Evolutionary conservation across 768 basidiomycete species (phyloP).

Genomic region (Agaricus sinodeliciosus): DNA sequence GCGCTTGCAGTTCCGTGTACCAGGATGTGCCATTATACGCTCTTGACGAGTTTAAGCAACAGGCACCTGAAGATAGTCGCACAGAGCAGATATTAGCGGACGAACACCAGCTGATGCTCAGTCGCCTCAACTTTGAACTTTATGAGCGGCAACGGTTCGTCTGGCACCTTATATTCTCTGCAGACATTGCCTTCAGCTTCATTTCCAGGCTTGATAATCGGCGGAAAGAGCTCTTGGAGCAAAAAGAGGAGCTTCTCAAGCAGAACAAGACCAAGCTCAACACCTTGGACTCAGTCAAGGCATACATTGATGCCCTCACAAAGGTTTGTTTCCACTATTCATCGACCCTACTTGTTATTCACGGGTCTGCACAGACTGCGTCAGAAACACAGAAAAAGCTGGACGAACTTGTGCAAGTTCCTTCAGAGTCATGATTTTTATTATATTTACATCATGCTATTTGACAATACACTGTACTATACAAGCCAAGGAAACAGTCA

Average conservation of each 20-base stretch:
- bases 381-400: constrained; percentile 73
- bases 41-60: constrained; percentile 57
- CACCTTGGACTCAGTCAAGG: constrained; percentile 73
- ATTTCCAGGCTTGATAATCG: constrained; percentile 58
- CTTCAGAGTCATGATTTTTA: constrained; percentile 1
- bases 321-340: constrained; percentile 41
- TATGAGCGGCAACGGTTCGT: constrained; percentile 79
- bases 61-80: constrained; percentile 65
- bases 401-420: constrained; percentile 48
- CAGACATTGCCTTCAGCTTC: background rate
- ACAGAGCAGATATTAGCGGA: constrained; percentile 55
- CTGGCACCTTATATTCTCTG: constrained; percentile 7
- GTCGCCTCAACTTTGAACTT: constrained; percentile 80
- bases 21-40: constrained; percentile 78
- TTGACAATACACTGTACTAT: constrained; percentile 20
- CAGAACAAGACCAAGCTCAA: constrained; percentile 68
- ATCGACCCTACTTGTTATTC: constrained; percentile 4
- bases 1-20: constrained; percentile 65
- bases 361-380: constrained; percentile 42
- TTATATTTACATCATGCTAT: constrained; percentile 10
- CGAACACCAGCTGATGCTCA: constrained; percentile 83
- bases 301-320: constrained; percentile 68
- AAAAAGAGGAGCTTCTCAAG: constrained; percentile 77
- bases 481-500: constrained; percentile 9
- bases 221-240: constrained; percentile 58